Evolutionary conservation across 2,329 filamentous ascomycete species (phyloP), one percentile per base, ranked within the genome.

Genomic region (Beauveria scarabaeidicola): DNA sequence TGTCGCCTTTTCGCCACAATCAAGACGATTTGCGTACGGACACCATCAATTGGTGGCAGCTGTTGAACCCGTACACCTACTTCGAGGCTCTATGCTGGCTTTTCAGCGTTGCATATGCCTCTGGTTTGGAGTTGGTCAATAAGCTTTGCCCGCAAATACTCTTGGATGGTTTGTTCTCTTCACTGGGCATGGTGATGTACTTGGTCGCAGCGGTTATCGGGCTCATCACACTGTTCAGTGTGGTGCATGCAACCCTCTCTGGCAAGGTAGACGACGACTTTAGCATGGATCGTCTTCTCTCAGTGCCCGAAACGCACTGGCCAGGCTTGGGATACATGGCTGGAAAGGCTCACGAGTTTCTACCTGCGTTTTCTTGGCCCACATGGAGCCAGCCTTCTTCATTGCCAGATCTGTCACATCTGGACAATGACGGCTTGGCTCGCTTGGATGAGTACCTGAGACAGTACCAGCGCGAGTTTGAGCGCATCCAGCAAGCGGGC

Each of bases 11-110:
- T 27, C 61, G 58, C 47, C 61, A 61, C 1, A 53, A 61, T 0
- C 60, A 64, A 3, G 58, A 62, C 15, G 63, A 55, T 15, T n/a
- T 15, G 47, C 19, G 25, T 25, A 23, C 15, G 17, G 61, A 50
- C 3, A 61, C 60, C 13, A 53, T 59, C 21, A 60, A 67, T 38
- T 69, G 68, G 64, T 64, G 65, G 62, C 64, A 65, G 19, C 61
- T 73, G 3, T 52, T 72, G 4, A 66, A 72, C 29, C 72, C 72
- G 0, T 63, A 66, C 59, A 72, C 69, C 5, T 73, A 73, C 32
- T 6, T 72, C 1, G 58, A 67, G 19, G 62, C 64, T 4, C 13
- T 69, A 17, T 61, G 60, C 17, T 70, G 68, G 67, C 8, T 67
- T 6, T 43, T 68, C 15, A 64, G 66, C 17, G 52, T 46, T 17